A percentile compares a stretch with the other conserved stretches of the same genome.
phyloP scores from a whole-genome alignment of 2,329 filamentous ascomycete species.

The Ophiostoma pallidulum region DNA sequence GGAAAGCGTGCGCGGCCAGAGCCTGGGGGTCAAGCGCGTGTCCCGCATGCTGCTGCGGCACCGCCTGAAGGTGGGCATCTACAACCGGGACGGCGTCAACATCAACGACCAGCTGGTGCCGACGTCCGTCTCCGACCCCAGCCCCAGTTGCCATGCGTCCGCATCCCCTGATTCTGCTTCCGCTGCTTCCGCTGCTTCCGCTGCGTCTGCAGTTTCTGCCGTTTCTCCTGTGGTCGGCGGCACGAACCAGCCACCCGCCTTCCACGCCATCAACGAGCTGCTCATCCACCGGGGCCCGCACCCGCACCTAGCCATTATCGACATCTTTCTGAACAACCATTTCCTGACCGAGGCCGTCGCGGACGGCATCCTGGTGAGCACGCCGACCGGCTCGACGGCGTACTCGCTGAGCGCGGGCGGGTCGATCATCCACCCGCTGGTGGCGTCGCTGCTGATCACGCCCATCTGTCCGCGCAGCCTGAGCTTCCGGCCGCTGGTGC shows the following conservation, averaged over 20 bases:
- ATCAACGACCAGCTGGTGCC: conserved; percentile 45
- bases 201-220: neutral
- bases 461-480: conserved; percentile 90
- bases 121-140: conserved; percentile 24
- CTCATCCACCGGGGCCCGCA: conserved; percentile 85
- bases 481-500: conserved; percentile 81
- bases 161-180: neutral
- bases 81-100: conserved; percentile 55
- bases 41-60: conserved; percentile 81
- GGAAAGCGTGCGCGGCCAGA: conserved; percentile 68
- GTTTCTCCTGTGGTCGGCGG: too few relatives aligned
- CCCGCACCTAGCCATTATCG: conserved; percentile 83
- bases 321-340: conserved; percentile 79
- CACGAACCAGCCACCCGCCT: conserved; percentile 27
- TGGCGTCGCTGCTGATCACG: conserved; percentile 79
- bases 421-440: conserved; percentile 87
- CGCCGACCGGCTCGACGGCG: conserved; percentile 88
- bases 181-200: neutral
- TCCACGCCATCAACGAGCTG: conserved; percentile 86
- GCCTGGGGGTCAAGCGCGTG: conserved; percentile 63
- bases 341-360: conserved; percentile 91
- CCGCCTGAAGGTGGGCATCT: conserved; percentile 77
- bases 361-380: conserved; percentile 89
- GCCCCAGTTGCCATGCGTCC: neutral
- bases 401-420: conserved; percentile 92